Evolutionary conservation across 2,329 filamentous ascomycete species (phyloP), one percentile per base, ranked within the genome.

Genomic region (Apiospora koreana): DNA sequence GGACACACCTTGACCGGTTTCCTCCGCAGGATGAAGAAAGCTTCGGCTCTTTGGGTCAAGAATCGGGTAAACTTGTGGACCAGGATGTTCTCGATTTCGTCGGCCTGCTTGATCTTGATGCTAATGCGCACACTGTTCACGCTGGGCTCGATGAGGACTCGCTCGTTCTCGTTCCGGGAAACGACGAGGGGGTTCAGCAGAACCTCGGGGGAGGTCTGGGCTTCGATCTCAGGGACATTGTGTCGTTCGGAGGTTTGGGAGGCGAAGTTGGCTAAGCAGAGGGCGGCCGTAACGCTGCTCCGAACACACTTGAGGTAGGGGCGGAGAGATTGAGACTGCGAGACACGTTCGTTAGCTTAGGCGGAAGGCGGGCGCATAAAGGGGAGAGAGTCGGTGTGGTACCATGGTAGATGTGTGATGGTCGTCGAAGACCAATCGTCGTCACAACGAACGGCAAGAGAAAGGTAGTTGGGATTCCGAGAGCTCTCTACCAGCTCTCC

Each of bases 31-130:
- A 99, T 97, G 79, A 98, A 98, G 85, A 99, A 99, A 0, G 94
- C 94, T 83, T 99, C 96, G 66, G 96, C 96, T 82, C 95, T 88
- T 84, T 98, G 95, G 48, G 94, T 98, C 84, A 99, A 84, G 87
- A 99, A 99, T 70, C 96, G 89, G 50, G 95, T 97, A 79, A 99
- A 98, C 84, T 99, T 99, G 86, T 98, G 96, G 74, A 99, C 96
- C 72, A 99, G 86, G 74, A 99, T 98, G 81, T 97, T 90, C 83
- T 99, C 96, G 78, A 98, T 99, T 85, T 99, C 96, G 82, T 99
- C 96, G 73, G 96, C 96, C 86, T 99, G 96, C 86, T 99, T 99
- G 83, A 99, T 98, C 87, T 95, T 94, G 85, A 99, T 97, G 88
- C 94, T 97, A 79, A 99, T 93, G 76, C 96, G 92, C 76, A 99